Evolutionary conservation across 306 rosid genomes (phyloP).

Genomic region (Acacia acuminata): DNA sequence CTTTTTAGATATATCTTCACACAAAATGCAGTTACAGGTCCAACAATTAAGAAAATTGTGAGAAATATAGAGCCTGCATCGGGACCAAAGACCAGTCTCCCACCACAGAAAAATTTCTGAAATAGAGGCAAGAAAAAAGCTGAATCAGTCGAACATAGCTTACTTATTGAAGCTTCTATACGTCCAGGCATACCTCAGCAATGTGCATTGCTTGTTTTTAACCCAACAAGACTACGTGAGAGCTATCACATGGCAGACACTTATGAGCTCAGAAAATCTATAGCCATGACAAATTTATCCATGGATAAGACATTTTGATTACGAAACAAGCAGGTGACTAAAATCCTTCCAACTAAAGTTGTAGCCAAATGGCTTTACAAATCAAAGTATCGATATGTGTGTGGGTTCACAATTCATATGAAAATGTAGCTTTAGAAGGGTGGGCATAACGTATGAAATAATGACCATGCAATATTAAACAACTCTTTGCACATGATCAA

Average conservation of each 20-base stretch:
- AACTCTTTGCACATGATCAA: constrained; percentile 7
- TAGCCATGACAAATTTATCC: constrained; percentile 23
- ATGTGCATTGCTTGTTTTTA: constrained; percentile 12
- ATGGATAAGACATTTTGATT: not conserved
- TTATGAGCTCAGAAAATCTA: constrained; percentile 8
- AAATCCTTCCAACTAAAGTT: constrained; percentile 16
- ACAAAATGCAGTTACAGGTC: constrained; percentile 78
- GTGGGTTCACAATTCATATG: not conserved
- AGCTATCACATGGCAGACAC: constrained; percentile 14
- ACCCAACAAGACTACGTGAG: constrained; percentile 20
- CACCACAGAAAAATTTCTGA: constrained; percentile 85
- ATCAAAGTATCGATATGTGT: constrained; percentile 7
- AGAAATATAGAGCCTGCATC: constrained; percentile 79
- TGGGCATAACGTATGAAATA: not conserved
- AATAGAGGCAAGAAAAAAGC: constrained; percentile 35
- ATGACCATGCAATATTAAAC: constrained; percentile 16
- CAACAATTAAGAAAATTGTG: constrained; percentile 63
- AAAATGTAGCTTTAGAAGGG: not conserved
- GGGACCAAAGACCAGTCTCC: constrained; percentile 94
- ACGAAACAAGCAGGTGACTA: not conserved
- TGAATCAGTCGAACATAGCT: constrained; percentile 35
- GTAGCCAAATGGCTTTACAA: constrained; percentile 25
- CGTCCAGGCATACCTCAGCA: constrained; percentile 15
- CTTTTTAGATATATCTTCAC: constrained; percentile 50
- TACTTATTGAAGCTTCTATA: constrained; percentile 7